Base-by-base conservation (phyloP, 2,329 filamentous ascomycete species). In the Fusarium irregulare region DNA sequence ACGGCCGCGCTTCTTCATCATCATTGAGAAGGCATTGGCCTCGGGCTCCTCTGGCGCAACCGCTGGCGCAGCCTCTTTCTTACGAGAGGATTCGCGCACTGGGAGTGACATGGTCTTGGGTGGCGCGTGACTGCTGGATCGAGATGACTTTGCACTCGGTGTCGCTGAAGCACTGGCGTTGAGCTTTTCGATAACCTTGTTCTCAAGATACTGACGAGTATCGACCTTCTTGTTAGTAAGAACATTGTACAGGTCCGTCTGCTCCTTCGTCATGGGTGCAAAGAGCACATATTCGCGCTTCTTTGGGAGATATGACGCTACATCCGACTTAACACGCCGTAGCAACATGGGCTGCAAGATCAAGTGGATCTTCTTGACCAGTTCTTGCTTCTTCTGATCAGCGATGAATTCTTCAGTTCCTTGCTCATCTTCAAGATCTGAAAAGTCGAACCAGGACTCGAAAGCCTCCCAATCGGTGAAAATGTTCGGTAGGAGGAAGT, bases 221-320 rank as follows among this genome's bases (percentile, higher is more conserved):
- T 91, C 89, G 3, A 82, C 78, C 3, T 82, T 82, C 65, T 87
- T 88, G 75, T 91, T 84, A 58, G 79, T 86, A 34, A 91, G 83
- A 1, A 84, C 85, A 53, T 90, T 89, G 76, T 99, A 99, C 0
- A 99, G 81, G 60, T 98, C 95, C 4, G 94, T 93, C 77, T 99
- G 96, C 72, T 96, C 93, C 25, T 90, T 87, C 0, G 94, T 97
- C 81, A 99, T 89, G 0, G 96, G 96, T 0, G 96, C 96, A 75
- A 96, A 98, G 1, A 99, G 83, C 5, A 99, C 92, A 72, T 99
- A 99, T 78, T 99, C 96, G 28, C 96, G 89, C 83, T 99, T 99
- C 80, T 95, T 97, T 0, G 96, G 96, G n/a, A 99, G 85, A 49
- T 93, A 88, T 4, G 91, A 91, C 57, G 97, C 95, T 0, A 99